Percentiles rank a stretch among this genome's conserved stretches.
phyloP scores from a whole-genome alignment of 768 basidiomycete genomes.

The Megacollybia marginata region DNA sequence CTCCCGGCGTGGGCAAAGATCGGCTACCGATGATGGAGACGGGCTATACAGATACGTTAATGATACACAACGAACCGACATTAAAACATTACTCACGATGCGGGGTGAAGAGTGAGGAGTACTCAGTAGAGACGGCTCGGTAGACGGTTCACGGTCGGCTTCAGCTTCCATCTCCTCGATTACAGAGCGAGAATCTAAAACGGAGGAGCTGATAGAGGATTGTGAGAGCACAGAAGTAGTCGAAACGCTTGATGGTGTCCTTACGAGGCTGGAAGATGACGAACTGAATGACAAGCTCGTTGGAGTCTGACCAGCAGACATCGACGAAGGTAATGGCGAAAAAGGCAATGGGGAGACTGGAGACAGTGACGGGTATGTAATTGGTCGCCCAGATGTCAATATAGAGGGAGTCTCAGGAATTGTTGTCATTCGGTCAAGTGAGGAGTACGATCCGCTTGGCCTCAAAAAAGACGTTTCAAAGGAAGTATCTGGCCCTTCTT shows the following conservation, averaged over 20 bases:
- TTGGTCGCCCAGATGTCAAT: slow-evolving; percentile 23
- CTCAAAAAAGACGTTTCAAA: slow-evolving; percentile 71
- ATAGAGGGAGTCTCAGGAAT: slow-evolving; percentile 29
- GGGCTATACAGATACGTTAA: not conserved
- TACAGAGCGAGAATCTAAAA: slow-evolving; percentile 27
- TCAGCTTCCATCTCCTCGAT: slow-evolving; percentile 18
- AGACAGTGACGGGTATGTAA: slow-evolving; percentile 13
- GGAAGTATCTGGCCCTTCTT: slow-evolving; percentile 56
- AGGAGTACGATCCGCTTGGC: slow-evolving; percentile 48
- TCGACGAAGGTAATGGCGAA: slow-evolving; percentile 18
- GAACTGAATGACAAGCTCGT: slow-evolving; percentile 8
- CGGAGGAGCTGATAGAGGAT: slow-evolving; percentile 33
- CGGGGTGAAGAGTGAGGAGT: slow-evolving; percentile 7
- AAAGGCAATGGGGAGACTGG: slow-evolving; percentile 24
- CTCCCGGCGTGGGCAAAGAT: slow-evolving; percentile 2
- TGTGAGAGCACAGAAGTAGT: slow-evolving; percentile 34
- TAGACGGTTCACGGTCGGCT: slow-evolving; percentile 9
- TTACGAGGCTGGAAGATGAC: slow-evolving; percentile 15
- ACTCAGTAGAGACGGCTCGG: slow-evolving; percentile 15
- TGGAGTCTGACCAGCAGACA: slow-evolving; percentile 16
- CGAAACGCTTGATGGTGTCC: slow-evolving; percentile 30
- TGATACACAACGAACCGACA: slow-evolving; percentile 2
- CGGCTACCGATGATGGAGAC: not conserved
- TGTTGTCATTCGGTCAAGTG: slow-evolving; percentile 34
- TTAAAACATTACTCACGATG: not conserved